These are phyloP conservation scores for Trametes cubensis DNA, from an alignment of 768 basidiomycete species.

Conservation along the genomic window DNA sequence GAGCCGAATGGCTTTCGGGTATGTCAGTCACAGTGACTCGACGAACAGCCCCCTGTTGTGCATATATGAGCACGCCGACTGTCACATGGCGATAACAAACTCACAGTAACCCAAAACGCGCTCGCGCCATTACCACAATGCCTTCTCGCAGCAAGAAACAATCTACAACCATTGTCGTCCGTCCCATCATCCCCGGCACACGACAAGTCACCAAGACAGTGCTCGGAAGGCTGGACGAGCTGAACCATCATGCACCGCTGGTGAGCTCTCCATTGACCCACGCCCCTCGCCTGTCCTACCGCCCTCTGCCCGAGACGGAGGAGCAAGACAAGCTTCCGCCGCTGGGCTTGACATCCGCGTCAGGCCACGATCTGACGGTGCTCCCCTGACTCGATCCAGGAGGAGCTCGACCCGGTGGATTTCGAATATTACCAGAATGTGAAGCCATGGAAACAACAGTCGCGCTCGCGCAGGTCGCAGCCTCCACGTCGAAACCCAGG, in stretches of 20 bases:
- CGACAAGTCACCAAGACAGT: constrained; percentile 3
- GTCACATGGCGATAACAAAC: not conserved
- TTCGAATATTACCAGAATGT: not conserved
- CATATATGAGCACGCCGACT: not conserved
- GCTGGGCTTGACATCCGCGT: not conserved
- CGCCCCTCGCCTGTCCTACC: not conserved
- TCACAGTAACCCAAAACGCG: not conserved
- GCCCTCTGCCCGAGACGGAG: not conserved
- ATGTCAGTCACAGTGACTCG: too few species aligned
- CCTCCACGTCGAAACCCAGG: constrained; percentile 5
- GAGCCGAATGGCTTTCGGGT: too few species aligned
- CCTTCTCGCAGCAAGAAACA: constrained; percentile 16
- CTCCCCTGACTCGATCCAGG: not conserved
- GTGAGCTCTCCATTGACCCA: constrained; percentile 5
- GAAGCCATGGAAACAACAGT: constrained; percentile 13
- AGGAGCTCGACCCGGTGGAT: constrained; percentile 2
- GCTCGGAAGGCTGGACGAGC: constrained; percentile 3
- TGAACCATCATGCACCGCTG: constrained; percentile 11
- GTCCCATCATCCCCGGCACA: constrained; percentile 11
- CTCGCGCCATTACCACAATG: not conserved
- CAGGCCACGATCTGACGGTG: not conserved
- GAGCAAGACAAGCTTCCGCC: not conserved
- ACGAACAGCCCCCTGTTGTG: too few species aligned
- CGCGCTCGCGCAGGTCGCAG: not conserved
- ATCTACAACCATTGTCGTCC: constrained; percentile 5